Evolutionary conservation across 1,284 basidiomycete species (phyloP).

Genomic region (Cutaneotrichosporon dermatis): DNA sequence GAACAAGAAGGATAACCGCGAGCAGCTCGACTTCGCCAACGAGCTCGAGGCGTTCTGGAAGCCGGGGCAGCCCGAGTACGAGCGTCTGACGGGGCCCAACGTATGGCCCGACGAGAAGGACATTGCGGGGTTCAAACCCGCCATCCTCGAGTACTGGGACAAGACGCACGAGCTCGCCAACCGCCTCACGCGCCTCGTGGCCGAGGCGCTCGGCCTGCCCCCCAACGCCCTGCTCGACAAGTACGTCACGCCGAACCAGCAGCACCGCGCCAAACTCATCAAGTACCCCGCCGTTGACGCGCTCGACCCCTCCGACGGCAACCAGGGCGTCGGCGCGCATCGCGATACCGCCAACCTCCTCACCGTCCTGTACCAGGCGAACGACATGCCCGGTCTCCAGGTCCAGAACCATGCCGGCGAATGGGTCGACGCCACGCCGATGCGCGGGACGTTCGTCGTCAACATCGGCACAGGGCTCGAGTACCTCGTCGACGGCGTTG

Average conservation of each 20-base stretch:
- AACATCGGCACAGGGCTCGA: slow-evolving; percentile 83
- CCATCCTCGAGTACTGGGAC: slow-evolving; percentile 9
- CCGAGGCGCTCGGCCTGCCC: slow-evolving; percentile 15
- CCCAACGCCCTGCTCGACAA: slow-evolving; percentile 10
- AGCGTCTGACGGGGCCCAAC: slow-evolving; percentile 18
- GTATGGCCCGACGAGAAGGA: slow-evolving; percentile 8
- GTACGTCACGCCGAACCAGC: slow-evolving; percentile 10
- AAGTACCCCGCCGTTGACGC: slow-evolving; percentile 20
- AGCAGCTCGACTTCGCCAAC: slow-evolving; percentile 23
- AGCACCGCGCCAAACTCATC: slow-evolving; percentile 24
- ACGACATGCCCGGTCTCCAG: slow-evolving; percentile 55
- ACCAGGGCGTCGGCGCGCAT: slow-evolving; percentile 21
- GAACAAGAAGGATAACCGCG: slow-evolving; percentile 23
- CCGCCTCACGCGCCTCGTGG: slow-evolving; percentile 10
- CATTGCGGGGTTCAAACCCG: slow-evolving; percentile 11
- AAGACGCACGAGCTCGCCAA: slow-evolving; percentile 9
- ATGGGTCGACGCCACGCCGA: slow-evolving; percentile 63
- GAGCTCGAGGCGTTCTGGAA: slow-evolving; percentile 14
- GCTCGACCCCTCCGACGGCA: slow-evolving; percentile 12
- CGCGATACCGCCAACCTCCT: slow-evolving; percentile 42
- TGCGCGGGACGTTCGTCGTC: slow-evolving; percentile 63
- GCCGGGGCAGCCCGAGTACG: slow-evolving; percentile 14
- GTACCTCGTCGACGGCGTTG: slow-evolving; percentile 83
- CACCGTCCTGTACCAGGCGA: slow-evolving; percentile 64
- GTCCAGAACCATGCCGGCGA: slow-evolving; percentile 62